Base-by-base conservation (phyloP, 441 rosid species). In the Pelargonium fulgidum region DNA sequence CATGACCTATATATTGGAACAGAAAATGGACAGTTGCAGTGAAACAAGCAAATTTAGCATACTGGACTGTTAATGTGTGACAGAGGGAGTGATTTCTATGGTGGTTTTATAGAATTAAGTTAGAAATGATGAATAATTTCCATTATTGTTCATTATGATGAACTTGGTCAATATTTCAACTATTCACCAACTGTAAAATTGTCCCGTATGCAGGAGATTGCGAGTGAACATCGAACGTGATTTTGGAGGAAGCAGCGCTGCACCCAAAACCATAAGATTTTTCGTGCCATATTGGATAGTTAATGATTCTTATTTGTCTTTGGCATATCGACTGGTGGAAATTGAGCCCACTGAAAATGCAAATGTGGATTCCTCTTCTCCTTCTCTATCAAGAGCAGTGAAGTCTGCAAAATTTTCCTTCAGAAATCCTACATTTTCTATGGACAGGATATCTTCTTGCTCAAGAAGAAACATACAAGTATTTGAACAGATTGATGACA, bases 201-300 rank as follows among this genome's bases (percentile, higher is more conserved):
- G 12, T 61, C 72, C 75, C 66, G 70, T 68, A 54, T 84, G 76
- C 87, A 96, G 97, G 93, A 92, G 93, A 82, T 73, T 96, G 74
- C 93, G 97, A 76, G 96, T 96, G 67, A 96, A 88, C 78, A 82
- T 96, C 71, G 99, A 96, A 77, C 81, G 86, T 68, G 98, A 96
- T 87, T 83, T 91, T 78, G 99, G 98, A 75, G 98, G 87, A 79
- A 91, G 89, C 72, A 81, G 76, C 68, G 86, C 88, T 20, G 96
- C 96, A 42, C 96, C 96, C 16, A 96, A 91, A 76, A 85, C 87
- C 16, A 85, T 93, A 73, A 87, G 94, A 81, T 85, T 93, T 65
- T 96, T 91, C 77, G 96, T 93, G 68, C 99, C 97, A 59, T 96
- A 93, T 81, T 96, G 99, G 97, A 93, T 96, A 70, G 80, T 81